Base-by-base conservation (phyloP, 352 stramenopile species). In the Phytophthora cajani region DNA sequence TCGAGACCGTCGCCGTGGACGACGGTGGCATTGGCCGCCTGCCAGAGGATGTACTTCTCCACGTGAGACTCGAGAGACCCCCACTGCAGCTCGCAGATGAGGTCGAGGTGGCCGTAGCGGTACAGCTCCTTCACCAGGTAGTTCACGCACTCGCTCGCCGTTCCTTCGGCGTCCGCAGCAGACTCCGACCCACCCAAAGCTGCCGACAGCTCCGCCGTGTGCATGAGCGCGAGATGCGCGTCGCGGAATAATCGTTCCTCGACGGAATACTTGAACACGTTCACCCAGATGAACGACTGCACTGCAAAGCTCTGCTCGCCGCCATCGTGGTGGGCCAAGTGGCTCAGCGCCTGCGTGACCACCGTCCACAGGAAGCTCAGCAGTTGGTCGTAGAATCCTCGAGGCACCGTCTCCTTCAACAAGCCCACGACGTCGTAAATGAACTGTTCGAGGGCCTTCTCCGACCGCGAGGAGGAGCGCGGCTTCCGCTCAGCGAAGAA, bases 211-310 rank as follows among this genome's bases (percentile, higher is more conserved):
- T 89, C 82, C 10, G 87, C 69, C 14, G 77, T 82, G 38, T 90
- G 84, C 81, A 91, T 91, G n/a, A 94, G 70, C 42, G 86, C 86
- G 30, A 92, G 68, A 36, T 94, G 86, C 0, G 84, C 84, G 33
- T 92, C 85, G 7, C 84, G 82, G 58, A 88, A 92, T 16, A 71
- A 42, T 25, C 65, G 78, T 27, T 89, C 80, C 32, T 94, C 84
- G 2, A 92, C 82, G 3, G 84, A 88, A 33, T 89, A 89, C 67
- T 94, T 94, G 57, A 94, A 94, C 57, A 94, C 80, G 64, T 94
- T 92, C 14, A 94, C 81, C 87, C 87, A 94, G 5, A 92, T 77
- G 55, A 94, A 94, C 5, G 83, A 88, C 69, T 94, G 81, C 25
- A 92, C 58, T 2, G 76, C 77, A 19, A 70, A 70, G 30, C 75